Evolutionary conservation across 176 grass and related monocot genomes (phyloP).

Genomic region (Zoysia japonica): DNA sequence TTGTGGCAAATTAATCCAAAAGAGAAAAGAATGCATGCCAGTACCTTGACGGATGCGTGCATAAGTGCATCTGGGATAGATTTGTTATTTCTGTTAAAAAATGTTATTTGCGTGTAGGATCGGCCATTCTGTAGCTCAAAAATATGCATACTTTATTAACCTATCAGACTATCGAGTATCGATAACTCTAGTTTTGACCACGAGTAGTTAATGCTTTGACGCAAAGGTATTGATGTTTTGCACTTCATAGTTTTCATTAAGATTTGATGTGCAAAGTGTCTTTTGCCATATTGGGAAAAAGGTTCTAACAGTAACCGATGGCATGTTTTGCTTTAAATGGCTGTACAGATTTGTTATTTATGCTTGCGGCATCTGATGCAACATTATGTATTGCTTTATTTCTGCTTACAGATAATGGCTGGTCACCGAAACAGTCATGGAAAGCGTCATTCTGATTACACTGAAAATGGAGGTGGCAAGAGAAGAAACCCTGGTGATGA

Average conservation of each 20-base stretch:
- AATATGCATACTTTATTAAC: neutral
- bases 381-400: constrained; percentile 25
- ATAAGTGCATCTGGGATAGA: neutral
- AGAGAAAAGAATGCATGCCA: neutral
- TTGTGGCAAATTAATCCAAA: no score
- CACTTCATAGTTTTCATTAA: neutral
- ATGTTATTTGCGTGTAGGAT: neutral
- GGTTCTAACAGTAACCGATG: neutral
- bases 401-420: constrained; percentile 54
- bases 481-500: constrained; percentile 86
- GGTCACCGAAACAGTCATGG: constrained; percentile 76
- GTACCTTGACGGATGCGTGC: neutral
- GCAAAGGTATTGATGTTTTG: constrained; percentile 15
- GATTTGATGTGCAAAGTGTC: constrained; percentile 14
- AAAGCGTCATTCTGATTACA: constrained; percentile 75
- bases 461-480: constrained; percentile 81
- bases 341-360: constrained; percentile 14
- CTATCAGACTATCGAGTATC: neutral
- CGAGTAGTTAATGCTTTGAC: neutral
- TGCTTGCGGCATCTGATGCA: neutral
- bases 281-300: neutral
- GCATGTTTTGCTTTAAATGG: constrained; percentile 18
- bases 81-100: neutral
- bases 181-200: neutral
- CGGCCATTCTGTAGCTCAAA: neutral